Evolutionary conservation across 1,284 basidiomycete species (phyloP), one percentile per base, ranked within the genome.

Genomic region (Coriolopsis trogii): DNA sequence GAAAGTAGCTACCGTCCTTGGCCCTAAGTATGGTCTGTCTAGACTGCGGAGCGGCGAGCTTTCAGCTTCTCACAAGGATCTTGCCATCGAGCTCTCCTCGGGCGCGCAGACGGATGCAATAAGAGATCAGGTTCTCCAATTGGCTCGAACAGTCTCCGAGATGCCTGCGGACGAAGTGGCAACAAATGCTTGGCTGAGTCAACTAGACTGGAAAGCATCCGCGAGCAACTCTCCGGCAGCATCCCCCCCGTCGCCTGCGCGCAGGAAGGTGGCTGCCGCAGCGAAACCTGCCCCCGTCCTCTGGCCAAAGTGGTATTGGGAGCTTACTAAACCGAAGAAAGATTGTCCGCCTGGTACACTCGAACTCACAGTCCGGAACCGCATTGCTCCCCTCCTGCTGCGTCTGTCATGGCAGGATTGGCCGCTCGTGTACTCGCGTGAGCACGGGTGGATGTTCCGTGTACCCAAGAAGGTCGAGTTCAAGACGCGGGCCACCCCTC

Each of bases 231-330:
- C 24, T 28, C 12, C 12, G 3, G 37, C 30, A 10, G 8, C 40
- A 12, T 41, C 31, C 21, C 54, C 34, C 49, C 49, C 53, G n/a
- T 46, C 47, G 25, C 59, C 51, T 48, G 66, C 62, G 53, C 37
- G 60, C 13, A 62, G 59, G 41, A 60, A 51, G 28, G 36, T 53
- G 12, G 45, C 57, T 10, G 60, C 82, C 81, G 62, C n/a, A 34
- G 33, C 4, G 6, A n/a, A 34, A 34, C 72, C 74, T 8, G 72
- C 75, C 7, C 72, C 76, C 0, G 76, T 85, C 0, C 54, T 75
- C 25, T 88, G 86, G 86, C 96, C 95, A 0, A 92, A 94, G 66
- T 99, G 97, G 96, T 99, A 94, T 68, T 96, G 91, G 93, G 94
- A 98, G 33, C 81, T 95, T 3, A 74, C 86, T 4, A 85, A 77